Evolutionary conservation across 495 filamentous ascomycete genomes (phyloP).

Genomic region (Cercophora newfieldiana): DNA sequence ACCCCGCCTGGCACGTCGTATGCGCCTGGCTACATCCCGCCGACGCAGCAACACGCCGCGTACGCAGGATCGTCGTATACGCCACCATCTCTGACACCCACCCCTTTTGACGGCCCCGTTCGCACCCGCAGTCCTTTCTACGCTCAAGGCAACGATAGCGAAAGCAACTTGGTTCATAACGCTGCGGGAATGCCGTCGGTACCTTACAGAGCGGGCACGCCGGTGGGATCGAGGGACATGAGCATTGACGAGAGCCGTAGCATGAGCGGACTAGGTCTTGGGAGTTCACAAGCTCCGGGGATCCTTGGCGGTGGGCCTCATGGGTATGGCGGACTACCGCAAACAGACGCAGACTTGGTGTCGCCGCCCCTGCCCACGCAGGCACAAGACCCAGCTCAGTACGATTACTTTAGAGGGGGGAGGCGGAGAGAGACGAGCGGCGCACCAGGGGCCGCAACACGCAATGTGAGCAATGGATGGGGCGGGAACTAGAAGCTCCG

Average conservation of each 20-base stretch:
- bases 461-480: constrained; percentile 22
- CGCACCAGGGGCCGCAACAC: constrained; percentile 23
- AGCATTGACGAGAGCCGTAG: constrained; percentile 31
- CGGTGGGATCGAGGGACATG: constrained; percentile 31
- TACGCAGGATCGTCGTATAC: constrained; percentile 19
- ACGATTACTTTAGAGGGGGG: constrained; percentile 39
- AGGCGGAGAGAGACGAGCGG: constrained; percentile 14
- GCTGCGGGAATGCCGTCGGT: constrained; percentile 43
- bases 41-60: constrained; percentile 16
- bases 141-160: constrained; percentile 45
- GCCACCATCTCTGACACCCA: constrained; percentile 16
- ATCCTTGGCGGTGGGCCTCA: constrained; percentile 53
- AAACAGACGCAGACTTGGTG: constrained; percentile 42
- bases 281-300: constrained; percentile 35
- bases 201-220: constrained; percentile 24
- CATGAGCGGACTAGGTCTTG: constrained; percentile 16
- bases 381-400: constrained; percentile 31
- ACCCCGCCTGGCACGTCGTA: constrained; percentile 25
- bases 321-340: constrained; percentile 55
- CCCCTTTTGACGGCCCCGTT: constrained; percentile 16
- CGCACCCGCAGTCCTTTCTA: constrained; percentile 43
- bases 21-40: constrained; percentile 19
- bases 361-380: constrained; percentile 25
- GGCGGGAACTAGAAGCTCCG: constrained; percentile 29
- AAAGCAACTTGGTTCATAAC: constrained; percentile 42